Evolutionary conservation across 768 basidiomycete genomes (phyloP).

Genomic region (Coprinellus micaceus): DNA sequence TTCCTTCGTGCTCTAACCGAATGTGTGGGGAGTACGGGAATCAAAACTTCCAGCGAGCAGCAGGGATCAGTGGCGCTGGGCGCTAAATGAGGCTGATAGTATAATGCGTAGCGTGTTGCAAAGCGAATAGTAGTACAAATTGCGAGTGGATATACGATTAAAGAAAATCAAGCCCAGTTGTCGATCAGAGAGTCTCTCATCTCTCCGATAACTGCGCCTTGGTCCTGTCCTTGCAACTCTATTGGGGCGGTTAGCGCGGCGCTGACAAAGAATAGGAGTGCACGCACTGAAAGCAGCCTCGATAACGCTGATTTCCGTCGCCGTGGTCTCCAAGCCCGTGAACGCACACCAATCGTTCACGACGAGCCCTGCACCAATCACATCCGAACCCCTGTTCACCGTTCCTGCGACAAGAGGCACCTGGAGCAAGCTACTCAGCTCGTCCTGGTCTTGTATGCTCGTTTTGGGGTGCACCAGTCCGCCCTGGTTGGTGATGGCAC

Average conservation of each 20-base stretch:
- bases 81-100: too few relatives aligned
- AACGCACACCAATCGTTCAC: conserved; percentile 99
- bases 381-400: conserved; percentile 97
- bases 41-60: background rate
- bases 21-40: too few relatives aligned
- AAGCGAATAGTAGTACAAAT: background rate
- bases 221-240: conserved; percentile 86
- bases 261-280: background rate
- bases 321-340: conserved; percentile 98
- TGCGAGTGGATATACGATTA: background rate
- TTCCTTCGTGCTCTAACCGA: too few relatives aligned
- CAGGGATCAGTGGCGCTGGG: background rate
- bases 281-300: conserved; percentile 94
- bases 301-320: conserved; percentile 97
- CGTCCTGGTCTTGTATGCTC: conserved; percentile 95
- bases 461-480: conserved; percentile 98
- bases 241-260: conserved; percentile 9
- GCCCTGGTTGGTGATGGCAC: conserved; percentile 93
- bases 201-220: conserved; percentile 80
- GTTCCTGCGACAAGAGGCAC: conserved; percentile 96
- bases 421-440: conserved; percentile 89
- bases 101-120: background rate
- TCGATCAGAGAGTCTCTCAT: conserved; percentile 90
- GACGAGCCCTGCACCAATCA: conserved; percentile 94
- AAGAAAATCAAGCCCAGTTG: conserved; percentile 71